phyloP scores from a whole-genome alignment of 257 asterid genomes.

The Scutellaria barbata region DNA sequence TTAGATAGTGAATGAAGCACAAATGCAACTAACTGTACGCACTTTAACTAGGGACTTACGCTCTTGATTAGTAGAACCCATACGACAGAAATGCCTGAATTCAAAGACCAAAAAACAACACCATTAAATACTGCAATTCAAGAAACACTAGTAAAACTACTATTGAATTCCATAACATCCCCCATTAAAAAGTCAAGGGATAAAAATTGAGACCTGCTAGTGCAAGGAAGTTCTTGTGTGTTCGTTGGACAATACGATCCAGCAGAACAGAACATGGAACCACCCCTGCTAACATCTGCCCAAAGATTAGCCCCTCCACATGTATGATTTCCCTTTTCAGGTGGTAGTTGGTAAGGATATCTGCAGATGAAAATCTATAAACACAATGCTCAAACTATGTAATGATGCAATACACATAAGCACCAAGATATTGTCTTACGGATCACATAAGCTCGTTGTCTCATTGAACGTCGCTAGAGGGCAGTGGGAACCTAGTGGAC shows the following conservation, averaged over 20 bases:
- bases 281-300: conserved; percentile 80
- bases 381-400: conserved; percentile 21
- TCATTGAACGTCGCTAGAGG: conserved; percentile 70
- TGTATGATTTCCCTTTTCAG: conserved; percentile 59
- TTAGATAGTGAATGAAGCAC: neutral
- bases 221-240: conserved; percentile 61
- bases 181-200: neutral
- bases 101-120: conserved; percentile 21
- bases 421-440: conserved; percentile 60
- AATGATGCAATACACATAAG: neutral
- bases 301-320: conserved; percentile 96
- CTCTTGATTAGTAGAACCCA: conserved; percentile 60
- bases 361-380: conserved; percentile 45
- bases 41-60: conserved; percentile 42
- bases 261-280: conserved; percentile 79
- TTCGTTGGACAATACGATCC: conserved; percentile 89
- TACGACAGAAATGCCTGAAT: conserved; percentile 70
- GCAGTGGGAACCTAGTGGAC: conserved; percentile 93
- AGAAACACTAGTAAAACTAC: neutral
- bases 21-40: neutral
- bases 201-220: conserved; percentile 60
- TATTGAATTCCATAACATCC: too few relatives aligned
- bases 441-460: conserved; percentile 76
- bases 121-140: conserved; percentile 2
- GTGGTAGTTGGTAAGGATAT: conserved; percentile 75